These are phyloP conservation scores for Jaminaea rosea DNA, from an alignment of 1,284 basidiomycete genomes.

Conservation along the genomic window DNA sequence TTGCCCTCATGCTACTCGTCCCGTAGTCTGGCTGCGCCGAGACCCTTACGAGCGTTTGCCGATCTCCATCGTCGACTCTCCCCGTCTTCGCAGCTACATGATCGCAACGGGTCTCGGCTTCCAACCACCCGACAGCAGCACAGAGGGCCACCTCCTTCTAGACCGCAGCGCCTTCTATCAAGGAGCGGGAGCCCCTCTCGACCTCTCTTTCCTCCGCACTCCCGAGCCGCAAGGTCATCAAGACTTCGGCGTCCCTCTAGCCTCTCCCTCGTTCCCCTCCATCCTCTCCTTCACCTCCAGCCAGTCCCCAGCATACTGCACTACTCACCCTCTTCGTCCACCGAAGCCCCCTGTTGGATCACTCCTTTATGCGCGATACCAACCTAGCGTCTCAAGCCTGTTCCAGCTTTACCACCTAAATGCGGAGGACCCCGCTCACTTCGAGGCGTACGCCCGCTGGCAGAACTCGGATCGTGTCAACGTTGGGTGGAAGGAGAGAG, in stretches of 20 bases:
- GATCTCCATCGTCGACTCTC: too few relatives aligned
- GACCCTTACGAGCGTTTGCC: slow-evolving; percentile 14
- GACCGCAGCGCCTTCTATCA: slow-evolving; percentile 55
- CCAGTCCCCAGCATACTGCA: slow-evolving; percentile 52
- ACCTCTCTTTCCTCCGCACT: slow-evolving; percentile 51
- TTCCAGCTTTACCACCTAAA: slow-evolving; percentile 53
- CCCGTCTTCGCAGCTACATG: too few relatives aligned
- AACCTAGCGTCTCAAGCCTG: slow-evolving; percentile 50
- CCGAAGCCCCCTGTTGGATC: slow-evolving; percentile 53
- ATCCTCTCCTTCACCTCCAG: slow-evolving; percentile 50
- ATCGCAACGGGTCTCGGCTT: slow-evolving; percentile 14
- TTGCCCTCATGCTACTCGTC: neutral
- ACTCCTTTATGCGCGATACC: slow-evolving; percentile 53
- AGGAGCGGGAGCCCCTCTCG: slow-evolving; percentile 53
- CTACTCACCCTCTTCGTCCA: slow-evolving; percentile 56
- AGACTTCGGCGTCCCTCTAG: slow-evolving; percentile 18
- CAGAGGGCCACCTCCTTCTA: slow-evolving; percentile 46
- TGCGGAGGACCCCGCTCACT: slow-evolving; percentile 49
- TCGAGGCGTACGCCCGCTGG: slow-evolving; percentile 54
- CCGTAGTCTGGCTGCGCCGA: slow-evolving; percentile 19
- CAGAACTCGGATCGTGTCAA: slow-evolving; percentile 55
- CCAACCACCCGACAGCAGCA: slow-evolving; percentile 8
- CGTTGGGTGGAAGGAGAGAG: slow-evolving; percentile 54
- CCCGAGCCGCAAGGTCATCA: slow-evolving; percentile 20
- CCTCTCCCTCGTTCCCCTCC: slow-evolving; percentile 45